Evolutionary conservation across 176 grass and related monocot genomes (phyloP).

Genomic region (Eleusine coracana): DNA sequence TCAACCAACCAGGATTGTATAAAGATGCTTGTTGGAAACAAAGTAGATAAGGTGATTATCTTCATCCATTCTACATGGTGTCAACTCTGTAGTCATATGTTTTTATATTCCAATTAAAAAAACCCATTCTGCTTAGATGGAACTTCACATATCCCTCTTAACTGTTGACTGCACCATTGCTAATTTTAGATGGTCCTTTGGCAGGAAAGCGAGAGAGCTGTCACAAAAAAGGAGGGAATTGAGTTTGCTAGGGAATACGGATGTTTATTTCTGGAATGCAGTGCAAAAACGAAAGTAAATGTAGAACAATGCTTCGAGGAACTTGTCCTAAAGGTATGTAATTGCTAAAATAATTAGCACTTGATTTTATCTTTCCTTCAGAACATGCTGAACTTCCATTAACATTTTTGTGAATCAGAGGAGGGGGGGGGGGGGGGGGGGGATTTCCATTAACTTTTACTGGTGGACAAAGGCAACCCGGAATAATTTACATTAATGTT

Average conservation of each 20-base stretch:
- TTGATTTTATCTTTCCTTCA: too few relatives aligned
- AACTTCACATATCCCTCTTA: not conserved
- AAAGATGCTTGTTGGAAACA: slow-evolving; percentile 99
- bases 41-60: slow-evolving; percentile 88
- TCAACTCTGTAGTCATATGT: not conserved
- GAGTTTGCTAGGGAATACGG: slow-evolving; percentile 94
- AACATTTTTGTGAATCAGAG: too few relatives aligned
- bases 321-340: slow-evolving; percentile 82
- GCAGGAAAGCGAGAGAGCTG: slow-evolving; percentile 93
- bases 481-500: too few relatives aligned
- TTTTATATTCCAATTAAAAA: slow-evolving; percentile 10
- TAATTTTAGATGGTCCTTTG: slow-evolving; percentile 24
- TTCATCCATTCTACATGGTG: not conserved
- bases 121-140: not conserved
- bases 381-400: too few relatives aligned
- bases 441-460: too few relatives aligned
- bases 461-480: too few relatives aligned
- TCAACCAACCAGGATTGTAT: slow-evolving; percentile 99
- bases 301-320: slow-evolving; percentile 97
- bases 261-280: slow-evolving; percentile 95
- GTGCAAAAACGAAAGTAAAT: slow-evolving; percentile 91
- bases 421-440: too few relatives aligned
- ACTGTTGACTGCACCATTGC: not conserved
- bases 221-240: slow-evolving; percentile 93
- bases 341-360: not conserved